Evolutionary conservation across 306 rosid species (phyloP), one percentile per base, ranked within the genome.

Genomic region (Gynostemma pentaphyllum): DNA sequence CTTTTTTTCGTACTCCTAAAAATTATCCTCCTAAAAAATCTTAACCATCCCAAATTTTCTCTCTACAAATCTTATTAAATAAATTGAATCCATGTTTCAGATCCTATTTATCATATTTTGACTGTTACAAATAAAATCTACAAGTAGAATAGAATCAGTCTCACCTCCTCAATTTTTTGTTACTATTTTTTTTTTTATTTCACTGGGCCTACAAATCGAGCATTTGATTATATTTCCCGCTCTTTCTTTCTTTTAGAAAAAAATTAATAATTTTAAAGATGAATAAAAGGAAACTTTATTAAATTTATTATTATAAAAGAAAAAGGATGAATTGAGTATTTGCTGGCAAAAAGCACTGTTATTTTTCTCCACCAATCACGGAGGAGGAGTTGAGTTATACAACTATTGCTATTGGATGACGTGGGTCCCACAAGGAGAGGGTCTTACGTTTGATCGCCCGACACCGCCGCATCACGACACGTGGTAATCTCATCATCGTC

Each of bases 81-180:
- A 5, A 9, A 34, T 34, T 34, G 9, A 40, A 40, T 40, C 45
- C 4, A 48, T 19, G 22, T n/a, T 59, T 26, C 9, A 36, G 42
- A 19, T 21, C 13, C 2, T 9, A 59, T n/a, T 64, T 13, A 44
- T n/a, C 37, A 21, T 2, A 5, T 9, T 21, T 65, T 19, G 69
- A 65, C 69, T 55, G 57, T 29, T 7, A n/a, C n/a, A n/a, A n/a
- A n/a, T n/a, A n/a, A n/a, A n/a, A n/a, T n/a, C n/a, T n/a, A n/a
- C n/a, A n/a, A n/a, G n/a, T n/a, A n/a, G n/a, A n/a, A n/a, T 54
- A 40, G 72, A 68, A 68, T 54, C 34, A 65, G 53, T 49, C 70
- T 30, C 46, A 23, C 51, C 51, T 29, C 21, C n/a, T 5, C 2
- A n/a, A 48, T 10, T 28, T 2, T 48, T 18, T 5, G 27, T 28